phyloP scores from a whole-genome alignment of 768 basidiomycete genomes.

The Mycena filopes region DNA sequence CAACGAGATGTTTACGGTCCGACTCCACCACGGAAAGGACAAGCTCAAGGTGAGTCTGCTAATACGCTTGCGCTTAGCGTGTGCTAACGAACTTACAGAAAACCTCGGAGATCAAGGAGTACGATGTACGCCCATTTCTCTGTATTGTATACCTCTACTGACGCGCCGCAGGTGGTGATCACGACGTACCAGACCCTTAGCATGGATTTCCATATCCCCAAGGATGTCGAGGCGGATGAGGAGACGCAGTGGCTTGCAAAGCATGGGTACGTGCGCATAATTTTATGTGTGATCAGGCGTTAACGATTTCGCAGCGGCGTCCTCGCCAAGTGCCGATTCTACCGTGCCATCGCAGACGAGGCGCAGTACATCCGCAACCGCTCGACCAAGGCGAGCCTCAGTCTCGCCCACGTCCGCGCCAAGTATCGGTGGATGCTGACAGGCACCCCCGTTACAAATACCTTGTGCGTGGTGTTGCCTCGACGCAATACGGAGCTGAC shows the following conservation, averaged over 20 bases:
- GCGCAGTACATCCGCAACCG: conserved; percentile 82
- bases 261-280: conserved; percentile 54
- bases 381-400: conserved; percentile 67
- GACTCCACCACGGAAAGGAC: conserved; percentile 78
- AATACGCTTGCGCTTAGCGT: too few relatives aligned
- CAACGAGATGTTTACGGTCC: conserved; percentile 67
- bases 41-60: conserved; percentile 60
- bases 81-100: conserved; percentile 41
- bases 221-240: conserved; percentile 56
- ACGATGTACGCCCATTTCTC: conserved; percentile 54
- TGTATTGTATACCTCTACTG: conserved; percentile 1
- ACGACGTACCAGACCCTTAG: conserved; percentile 84
- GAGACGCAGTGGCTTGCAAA: conserved; percentile 59
- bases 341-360: conserved; percentile 81
- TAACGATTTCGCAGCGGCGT: conserved; percentile 57
- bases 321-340: conserved; percentile 70
- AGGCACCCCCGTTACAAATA: conserved; percentile 80
- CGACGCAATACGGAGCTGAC: too few relatives aligned
- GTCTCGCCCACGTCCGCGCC: conserved; percentile 67
- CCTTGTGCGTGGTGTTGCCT: conserved; percentile 60
- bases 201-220: conserved; percentile 65
- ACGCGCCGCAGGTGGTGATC: conserved; percentile 64
- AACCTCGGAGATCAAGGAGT: conserved; percentile 57
- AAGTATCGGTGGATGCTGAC: conserved; percentile 85
- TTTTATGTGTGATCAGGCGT: background rate